Percentiles rank a stretch among this genome's conserved stretches.
Conservation (phyloP, 805 yeast genomes). For the Schwanniomyces polymorphus region DNA sequence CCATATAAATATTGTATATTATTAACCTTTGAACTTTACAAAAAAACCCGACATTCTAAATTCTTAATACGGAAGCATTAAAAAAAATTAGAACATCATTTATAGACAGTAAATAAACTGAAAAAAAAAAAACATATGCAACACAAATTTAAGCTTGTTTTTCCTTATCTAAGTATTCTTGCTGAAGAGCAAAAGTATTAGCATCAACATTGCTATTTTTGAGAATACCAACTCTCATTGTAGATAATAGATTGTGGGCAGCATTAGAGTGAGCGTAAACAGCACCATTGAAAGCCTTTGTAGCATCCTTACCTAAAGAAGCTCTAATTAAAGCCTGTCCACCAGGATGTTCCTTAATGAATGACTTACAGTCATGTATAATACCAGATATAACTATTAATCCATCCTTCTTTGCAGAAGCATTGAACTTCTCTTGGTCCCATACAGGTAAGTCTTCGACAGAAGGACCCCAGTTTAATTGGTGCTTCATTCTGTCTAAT, state of each 20-base stretch:
- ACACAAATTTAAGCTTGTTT: slow-evolving; percentile 5
- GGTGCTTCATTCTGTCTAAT: slow-evolving; percentile 59
- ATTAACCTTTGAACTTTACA: neutral
- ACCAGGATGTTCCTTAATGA: slow-evolving; percentile 81
- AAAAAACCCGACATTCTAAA: neutral
- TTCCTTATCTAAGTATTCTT: slow-evolving; percentile 41
- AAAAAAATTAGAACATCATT: neutral
- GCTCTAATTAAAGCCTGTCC: slow-evolving; percentile 72
- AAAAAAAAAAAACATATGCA: neutral
- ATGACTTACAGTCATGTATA: slow-evolving; percentile 70
- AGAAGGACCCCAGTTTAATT: slow-evolving; percentile 75
- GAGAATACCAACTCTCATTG: slow-evolving; percentile 79
- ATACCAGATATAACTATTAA: slow-evolving; percentile 74
- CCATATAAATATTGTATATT: neutral
- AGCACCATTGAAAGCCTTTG: slow-evolving; percentile 83
- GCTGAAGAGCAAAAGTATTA: slow-evolving; percentile 55
- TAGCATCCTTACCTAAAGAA: slow-evolving; percentile 78
- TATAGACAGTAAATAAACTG: neutral
- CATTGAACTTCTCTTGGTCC: slow-evolving; percentile 63
- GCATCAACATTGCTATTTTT: slow-evolving; percentile 61
- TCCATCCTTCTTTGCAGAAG: slow-evolving; percentile 53
- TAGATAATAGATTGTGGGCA: slow-evolving; percentile 78
- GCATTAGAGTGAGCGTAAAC: slow-evolving; percentile 85
- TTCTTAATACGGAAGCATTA: neutral
- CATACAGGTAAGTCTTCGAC: slow-evolving; percentile 69